Percentiles rank a stretch among this genome's conserved stretches.
phyloP scores from a whole-genome alignment of 139 green algal genomes.

The Monoraphidium neglectum region DNA sequence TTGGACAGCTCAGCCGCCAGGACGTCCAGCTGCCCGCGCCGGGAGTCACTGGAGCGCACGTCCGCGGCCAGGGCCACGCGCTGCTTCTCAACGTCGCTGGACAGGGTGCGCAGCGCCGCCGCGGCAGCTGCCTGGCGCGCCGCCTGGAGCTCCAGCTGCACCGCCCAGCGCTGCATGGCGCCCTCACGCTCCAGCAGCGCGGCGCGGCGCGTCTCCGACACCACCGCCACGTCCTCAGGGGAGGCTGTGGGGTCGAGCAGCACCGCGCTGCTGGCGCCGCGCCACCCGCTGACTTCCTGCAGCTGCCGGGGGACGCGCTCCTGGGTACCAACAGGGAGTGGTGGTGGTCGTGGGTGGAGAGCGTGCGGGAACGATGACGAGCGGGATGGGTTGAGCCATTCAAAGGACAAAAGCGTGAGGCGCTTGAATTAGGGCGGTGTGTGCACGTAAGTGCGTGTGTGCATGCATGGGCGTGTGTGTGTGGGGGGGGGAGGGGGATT shows the following conservation, averaged over 20 bases:
- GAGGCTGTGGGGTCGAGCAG: conserved; percentile 18
- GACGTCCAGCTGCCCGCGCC: conserved; percentile 10
- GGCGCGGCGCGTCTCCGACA: conserved; percentile 8
- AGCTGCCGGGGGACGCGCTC: neutral
- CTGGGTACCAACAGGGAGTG: neutral
- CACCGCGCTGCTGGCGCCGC: neutral
- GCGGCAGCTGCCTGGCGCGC: neutral
- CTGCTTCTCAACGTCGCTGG: neutral
- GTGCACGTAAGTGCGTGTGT: neutral
- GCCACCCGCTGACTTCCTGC: neutral
- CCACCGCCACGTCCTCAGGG: neutral
- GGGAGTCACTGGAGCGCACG: too few relatives aligned
- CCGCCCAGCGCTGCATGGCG: conserved; percentile 20
- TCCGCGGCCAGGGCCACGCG: neutral
- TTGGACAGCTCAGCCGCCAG: conserved; percentile 14
- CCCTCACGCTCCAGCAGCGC: conserved; percentile 26
- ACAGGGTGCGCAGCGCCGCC: conserved; percentile 1
- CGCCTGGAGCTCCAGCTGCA: conserved; percentile 14
- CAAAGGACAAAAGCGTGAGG: too few relatives aligned
- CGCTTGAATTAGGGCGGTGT: neutral
- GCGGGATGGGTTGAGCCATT: too few relatives aligned
- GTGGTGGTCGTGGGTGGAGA: neutral
- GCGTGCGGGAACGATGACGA: neutral
- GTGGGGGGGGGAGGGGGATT: too few relatives aligned
- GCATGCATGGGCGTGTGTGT: neutral